Base-by-base conservation (phyloP, 495 filamentous ascomycete species). In the Podospora sp. region DNA sequence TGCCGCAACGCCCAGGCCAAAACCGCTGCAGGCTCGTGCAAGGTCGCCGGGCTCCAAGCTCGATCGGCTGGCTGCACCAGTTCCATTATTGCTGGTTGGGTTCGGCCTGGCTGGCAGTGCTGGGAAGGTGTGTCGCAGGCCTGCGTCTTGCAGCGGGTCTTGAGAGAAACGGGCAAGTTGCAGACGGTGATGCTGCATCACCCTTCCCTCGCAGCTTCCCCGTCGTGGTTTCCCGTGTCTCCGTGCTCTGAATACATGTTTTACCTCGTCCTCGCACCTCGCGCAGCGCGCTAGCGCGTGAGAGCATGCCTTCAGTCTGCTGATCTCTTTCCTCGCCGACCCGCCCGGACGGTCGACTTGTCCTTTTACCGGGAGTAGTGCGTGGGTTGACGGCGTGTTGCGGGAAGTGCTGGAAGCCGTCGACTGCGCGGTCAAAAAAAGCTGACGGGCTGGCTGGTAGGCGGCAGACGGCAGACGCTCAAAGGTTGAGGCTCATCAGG, bases 161-260 rank as follows among this genome's bases (percentile, higher is more conserved):
- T 46, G 69, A 66, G 22, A 65, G 67, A 72, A 72, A 67, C 64
- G 67, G 61, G 63, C 65, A 60, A 66, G 62, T 61, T 70, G 71
- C 68, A 72, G 62, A 53, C 24, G 58, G 40, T 25, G 36, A 40
- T 22, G 51, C 25, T 24, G 63, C 35, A 33, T n/a, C 11, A 40
- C 53, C 11, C 25, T 21, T 57, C 35, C 49, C 20, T 58, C n/a
- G 60, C 52, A 22, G 58, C 36, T 60, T 56, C 33, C 27, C 55
- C 58, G 58, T 26, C 14, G 16, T 21, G 52, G 40, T 46, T 46
- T 46, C 40, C 29, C 40, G 40, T 46, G 40, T 14, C 40, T 46
- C 40, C 40, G 40, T 46, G 40, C 40, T 18, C 5, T 46, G 40
- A 46, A 46, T 46, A 46, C 40, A 46, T 46, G 40, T 46, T 46